A percentile compares a stretch with the other conserved stretches of the same genome.
phyloP scores from a whole-genome alignment of 768 basidiomycete species.

The Boletellus ananiceps region DNA sequence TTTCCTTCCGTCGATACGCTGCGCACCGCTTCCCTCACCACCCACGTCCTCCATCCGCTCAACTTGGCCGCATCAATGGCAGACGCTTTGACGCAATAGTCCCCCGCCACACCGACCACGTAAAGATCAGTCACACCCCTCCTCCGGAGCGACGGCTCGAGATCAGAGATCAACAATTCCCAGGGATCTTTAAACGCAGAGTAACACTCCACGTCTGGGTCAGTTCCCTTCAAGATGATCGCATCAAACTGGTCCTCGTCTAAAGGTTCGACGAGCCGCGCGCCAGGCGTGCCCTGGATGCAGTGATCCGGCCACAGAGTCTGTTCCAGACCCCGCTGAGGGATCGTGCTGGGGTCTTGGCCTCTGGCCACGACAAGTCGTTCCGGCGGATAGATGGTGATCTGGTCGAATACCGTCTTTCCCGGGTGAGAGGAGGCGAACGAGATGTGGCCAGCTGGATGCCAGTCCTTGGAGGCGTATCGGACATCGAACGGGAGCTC shows the following conservation, averaged over 20 bases:
- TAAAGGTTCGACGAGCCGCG: slow-evolving; percentile 57
- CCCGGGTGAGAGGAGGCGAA: slow-evolving; percentile 53
- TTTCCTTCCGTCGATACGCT: slow-evolving; percentile 33
- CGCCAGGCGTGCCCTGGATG: slow-evolving; percentile 54
- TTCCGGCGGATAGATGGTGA: slow-evolving; percentile 32
- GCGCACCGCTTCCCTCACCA: slow-evolving; percentile 45
- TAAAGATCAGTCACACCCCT: slow-evolving; percentile 53
- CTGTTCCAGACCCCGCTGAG: slow-evolving; percentile 38
- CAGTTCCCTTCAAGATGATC: slow-evolving; percentile 50
- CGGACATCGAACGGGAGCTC: slow-evolving; percentile 47
- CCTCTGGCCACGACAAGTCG: slow-evolving; percentile 29
- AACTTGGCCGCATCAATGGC: slow-evolving; percentile 48
- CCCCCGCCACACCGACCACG: slow-evolving; percentile 67
- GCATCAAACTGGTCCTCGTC: slow-evolving; percentile 37
- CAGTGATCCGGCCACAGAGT: slow-evolving; percentile 83
- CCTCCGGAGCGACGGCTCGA: slow-evolving; percentile 40
- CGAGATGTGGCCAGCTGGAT: slow-evolving; percentile 62
- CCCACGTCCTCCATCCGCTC: slow-evolving; percentile 47
- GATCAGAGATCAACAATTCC: slow-evolving; percentile 42
- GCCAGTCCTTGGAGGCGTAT: slow-evolving; percentile 56
- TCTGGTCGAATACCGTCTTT: slow-evolving; percentile 38
- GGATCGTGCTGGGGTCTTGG: slow-evolving; percentile 14
- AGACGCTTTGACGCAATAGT: slow-evolving; percentile 68
- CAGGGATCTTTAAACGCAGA: slow-evolving; percentile 71
- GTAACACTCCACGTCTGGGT: slow-evolving; percentile 67